phyloP scores from a whole-genome alignment of 2,329 filamentous ascomycete species.

The Arachnopeziza araneosa region DNA sequence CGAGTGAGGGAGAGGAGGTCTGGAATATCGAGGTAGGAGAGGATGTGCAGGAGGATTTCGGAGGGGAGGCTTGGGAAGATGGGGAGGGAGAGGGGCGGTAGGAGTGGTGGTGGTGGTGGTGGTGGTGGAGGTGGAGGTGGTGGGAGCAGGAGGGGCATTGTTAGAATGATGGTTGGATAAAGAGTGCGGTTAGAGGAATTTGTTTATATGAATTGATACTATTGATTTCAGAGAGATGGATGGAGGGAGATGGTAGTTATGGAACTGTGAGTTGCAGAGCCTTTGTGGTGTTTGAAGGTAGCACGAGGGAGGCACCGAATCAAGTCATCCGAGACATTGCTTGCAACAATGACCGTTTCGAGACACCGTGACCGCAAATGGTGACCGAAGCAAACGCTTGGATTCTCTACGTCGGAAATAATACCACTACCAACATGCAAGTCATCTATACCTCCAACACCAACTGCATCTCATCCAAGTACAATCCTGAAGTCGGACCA shows the following conservation, averaged over 20 bases:
- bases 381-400: neutral
- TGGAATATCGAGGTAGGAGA: constrained; percentile 40
- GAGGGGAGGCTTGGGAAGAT: constrained; percentile 12
- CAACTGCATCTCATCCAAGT: neutral
- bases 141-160: neutral
- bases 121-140: no score
- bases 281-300: neutral
- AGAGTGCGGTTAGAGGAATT: neutral
- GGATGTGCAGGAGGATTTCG: constrained; percentile 40
- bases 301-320: neutral
- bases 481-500: neutral
- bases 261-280: neutral
- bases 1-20: constrained; percentile 39
- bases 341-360: neutral
- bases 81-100: neutral
- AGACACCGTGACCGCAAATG: neutral
- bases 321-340: neutral
- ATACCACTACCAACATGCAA: neutral
- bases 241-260: neutral
- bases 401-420: neutral
- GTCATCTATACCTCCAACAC: neutral
- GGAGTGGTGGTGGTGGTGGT: neutral
- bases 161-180: neutral
- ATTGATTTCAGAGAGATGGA: neutral
- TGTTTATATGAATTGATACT: neutral